Evolutionary conservation across 352 stramenopile species (phyloP).

Genomic region (Phytopythium ostracodes): DNA sequence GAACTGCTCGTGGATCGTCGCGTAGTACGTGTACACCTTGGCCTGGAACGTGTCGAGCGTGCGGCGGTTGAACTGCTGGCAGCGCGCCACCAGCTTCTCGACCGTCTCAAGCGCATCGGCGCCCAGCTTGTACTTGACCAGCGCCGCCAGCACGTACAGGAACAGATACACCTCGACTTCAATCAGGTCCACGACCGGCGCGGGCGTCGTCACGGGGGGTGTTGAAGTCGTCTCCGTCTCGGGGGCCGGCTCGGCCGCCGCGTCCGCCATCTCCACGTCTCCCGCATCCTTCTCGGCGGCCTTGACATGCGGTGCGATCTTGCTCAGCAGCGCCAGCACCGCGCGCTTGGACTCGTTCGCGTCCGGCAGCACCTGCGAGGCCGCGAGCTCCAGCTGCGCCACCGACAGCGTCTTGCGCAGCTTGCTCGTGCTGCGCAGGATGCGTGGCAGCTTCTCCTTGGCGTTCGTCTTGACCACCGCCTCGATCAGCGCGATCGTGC

Average conservation of each 20-base stretch:
- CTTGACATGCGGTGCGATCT: conserved; percentile 38
- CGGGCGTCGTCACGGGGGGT: background rate
- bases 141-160: conserved; percentile 62
- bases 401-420: conserved; percentile 75
- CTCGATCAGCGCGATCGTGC: conserved; percentile 66
- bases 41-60: conserved; percentile 77
- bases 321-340: conserved; percentile 48
- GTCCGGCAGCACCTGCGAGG: conserved; percentile 56
- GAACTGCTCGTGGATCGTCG: conserved; percentile 69
- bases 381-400: conserved; percentile 49
- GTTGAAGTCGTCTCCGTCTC: conserved; percentile 21
- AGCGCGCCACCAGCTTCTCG: conserved; percentile 50
- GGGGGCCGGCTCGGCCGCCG: conserved; percentile 9
- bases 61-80: conserved; percentile 75
- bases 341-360: conserved; percentile 55
- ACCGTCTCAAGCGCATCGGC: conserved; percentile 51
- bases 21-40: conserved; percentile 78
- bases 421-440: conserved; percentile 76
- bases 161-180: conserved; percentile 87
- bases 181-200: conserved; percentile 60
- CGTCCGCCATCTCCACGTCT: conserved; percentile 63
- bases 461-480: conserved; percentile 78
- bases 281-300: conserved; percentile 14
- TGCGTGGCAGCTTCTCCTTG: conserved; percentile 81
- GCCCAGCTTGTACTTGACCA: conserved; percentile 68